Evolutionary conservation across 192 early-diverging fungal species (phyloP).

Genomic region (Piromyces finnis): DNA sequence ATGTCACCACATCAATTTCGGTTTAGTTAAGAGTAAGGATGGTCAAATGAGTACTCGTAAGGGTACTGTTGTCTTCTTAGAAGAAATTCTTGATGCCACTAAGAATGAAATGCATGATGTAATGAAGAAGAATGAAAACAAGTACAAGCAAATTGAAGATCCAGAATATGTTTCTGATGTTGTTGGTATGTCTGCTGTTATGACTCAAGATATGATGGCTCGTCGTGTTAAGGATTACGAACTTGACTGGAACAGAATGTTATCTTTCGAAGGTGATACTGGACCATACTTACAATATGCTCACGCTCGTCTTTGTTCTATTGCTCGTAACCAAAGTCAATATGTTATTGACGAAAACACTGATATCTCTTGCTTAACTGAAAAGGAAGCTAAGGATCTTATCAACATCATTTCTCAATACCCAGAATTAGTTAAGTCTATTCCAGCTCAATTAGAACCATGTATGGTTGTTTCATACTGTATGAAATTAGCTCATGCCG

Average conservation of each 20-base stretch:
- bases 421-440: constrained; percentile 64
- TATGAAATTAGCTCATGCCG: constrained; percentile 60
- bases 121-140: constrained; percentile 73
- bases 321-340: constrained; percentile 55
- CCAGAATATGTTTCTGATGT: constrained; percentile 66
- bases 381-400: constrained; percentile 48
- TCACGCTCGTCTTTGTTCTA: constrained; percentile 90
- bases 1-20: constrained; percentile 84
- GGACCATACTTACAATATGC: constrained; percentile 98
- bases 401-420: constrained; percentile 61
- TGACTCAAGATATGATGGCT: constrained; percentile 78
- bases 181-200: constrained; percentile 83
- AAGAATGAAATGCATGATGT: constrained; percentile 79
- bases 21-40: constrained; percentile 68
- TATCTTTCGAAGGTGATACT: constrained; percentile 92
- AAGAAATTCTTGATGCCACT: constrained; percentile 77
- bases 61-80: constrained; percentile 86
- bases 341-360: neutral
- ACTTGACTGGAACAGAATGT: constrained; percentile 81
- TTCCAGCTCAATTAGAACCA: constrained; percentile 54
- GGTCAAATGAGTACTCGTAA: constrained; percentile 83
- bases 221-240: constrained; percentile 87
- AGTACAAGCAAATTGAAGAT: constrained; percentile 64
- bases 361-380: constrained; percentile 50
- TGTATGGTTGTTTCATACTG: constrained; percentile 69